Percentiles rank a stretch among this genome's conserved stretches.
Evolutionary conservation across 805 yeast species (phyloP).

Genomic region (Myxozyma neotropica): DNA sequence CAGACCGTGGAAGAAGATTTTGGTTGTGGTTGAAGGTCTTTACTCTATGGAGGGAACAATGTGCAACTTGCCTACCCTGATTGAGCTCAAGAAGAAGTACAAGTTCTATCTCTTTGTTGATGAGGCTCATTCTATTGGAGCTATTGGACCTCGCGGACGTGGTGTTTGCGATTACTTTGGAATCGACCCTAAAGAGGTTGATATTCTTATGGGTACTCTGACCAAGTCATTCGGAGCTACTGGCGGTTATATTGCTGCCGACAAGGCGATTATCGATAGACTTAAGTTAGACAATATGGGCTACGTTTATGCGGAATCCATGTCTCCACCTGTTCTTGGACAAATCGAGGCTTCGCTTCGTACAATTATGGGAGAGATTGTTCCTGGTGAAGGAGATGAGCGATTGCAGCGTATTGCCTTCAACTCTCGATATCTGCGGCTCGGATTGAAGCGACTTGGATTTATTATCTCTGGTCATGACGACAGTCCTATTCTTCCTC

Average conservation of each 20-base stretch:
- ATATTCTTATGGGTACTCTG: slow-evolving; percentile 94
- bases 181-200: slow-evolving; percentile 73
- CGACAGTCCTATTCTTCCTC: slow-evolving; percentile 94
- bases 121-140: slow-evolving; percentile 98
- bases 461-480: slow-evolving; percentile 93
- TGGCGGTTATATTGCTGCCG: slow-evolving; percentile 94
- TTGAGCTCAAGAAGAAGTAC: slow-evolving; percentile 77
- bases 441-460: slow-evolving; percentile 89
- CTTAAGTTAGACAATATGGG: slow-evolving; percentile 74
- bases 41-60: slow-evolving; percentile 89
- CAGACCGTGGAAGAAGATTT: slow-evolving; percentile 84
- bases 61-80: slow-evolving; percentile 74
- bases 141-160: slow-evolving; percentile 91
- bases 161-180: slow-evolving; percentile 95
- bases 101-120: slow-evolving; percentile 89
- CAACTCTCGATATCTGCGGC: slow-evolving; percentile 88
- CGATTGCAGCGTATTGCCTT: slow-evolving; percentile 92
- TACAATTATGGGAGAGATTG: slow-evolving; percentile 76
- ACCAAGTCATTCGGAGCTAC: slow-evolving; percentile 99
- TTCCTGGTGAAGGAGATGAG: slow-evolving; percentile 91
- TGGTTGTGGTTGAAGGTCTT: slow-evolving; percentile 88
- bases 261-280: slow-evolving; percentile 66
- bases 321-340: slow-evolving; percentile 77
- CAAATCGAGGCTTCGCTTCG: slow-evolving; percentile 82
- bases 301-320: slow-evolving; percentile 76